Evolutionary conservation across 192 early-diverging fungal genomes (phyloP).

Genomic region (Linderina pennispora): DNA sequence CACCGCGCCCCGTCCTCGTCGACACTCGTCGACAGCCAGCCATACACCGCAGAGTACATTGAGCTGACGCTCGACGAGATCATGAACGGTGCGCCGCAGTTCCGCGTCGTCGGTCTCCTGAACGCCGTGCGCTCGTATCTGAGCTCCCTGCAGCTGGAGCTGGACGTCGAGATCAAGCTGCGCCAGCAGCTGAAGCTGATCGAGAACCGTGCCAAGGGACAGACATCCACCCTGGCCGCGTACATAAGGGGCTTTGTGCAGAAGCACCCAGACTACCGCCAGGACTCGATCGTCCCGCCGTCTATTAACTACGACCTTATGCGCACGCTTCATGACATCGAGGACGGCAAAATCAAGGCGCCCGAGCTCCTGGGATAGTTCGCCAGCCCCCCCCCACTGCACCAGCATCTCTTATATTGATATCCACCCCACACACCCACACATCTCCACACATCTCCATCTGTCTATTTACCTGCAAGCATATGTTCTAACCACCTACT

Average conservation of each 20-base stretch:
- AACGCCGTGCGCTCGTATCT: constrained; percentile 77
- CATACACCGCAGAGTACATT: constrained; percentile 54
- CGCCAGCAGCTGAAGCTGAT: constrained; percentile 76
- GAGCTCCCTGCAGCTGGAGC: constrained; percentile 64
- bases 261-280: constrained; percentile 77
- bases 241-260: constrained; percentile 88
- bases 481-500: too few species aligned
- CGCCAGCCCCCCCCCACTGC: too few species aligned
- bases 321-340: constrained; percentile 40
- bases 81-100: constrained; percentile 75
- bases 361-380: constrained; percentile 35
- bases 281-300: constrained; percentile 80
- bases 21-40: constrained; percentile 1
- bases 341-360: constrained; percentile 24
- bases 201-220: constrained; percentile 71
- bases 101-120: constrained; percentile 66
- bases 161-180: constrained; percentile 62
- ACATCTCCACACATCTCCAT: too few species aligned
- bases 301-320: constrained; percentile 85
- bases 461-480: too few species aligned
- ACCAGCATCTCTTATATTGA: too few species aligned
- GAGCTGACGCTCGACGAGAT: constrained; percentile 87
- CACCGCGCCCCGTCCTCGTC: neutral
- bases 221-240: constrained; percentile 76
- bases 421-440: too few species aligned